These are phyloP conservation scores for Xenoacremonium recifei DNA, from an alignment of 2,329 filamentous ascomycete genomes.

Conservation along the genomic window DNA sequence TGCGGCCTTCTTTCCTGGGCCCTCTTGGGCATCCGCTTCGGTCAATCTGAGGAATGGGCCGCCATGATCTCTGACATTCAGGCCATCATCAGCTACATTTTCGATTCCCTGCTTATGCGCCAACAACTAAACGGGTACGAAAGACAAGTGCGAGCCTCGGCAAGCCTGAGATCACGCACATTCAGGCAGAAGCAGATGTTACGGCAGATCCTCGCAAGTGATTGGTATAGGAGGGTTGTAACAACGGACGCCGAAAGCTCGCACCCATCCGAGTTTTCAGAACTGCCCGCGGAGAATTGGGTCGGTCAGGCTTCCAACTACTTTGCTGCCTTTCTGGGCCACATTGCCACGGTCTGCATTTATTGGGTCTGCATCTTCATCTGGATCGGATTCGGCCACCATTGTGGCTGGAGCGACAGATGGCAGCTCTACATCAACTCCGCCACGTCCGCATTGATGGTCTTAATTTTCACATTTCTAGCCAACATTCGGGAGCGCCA, in stretches of 20 bases:
- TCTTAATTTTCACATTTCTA: constrained; percentile 41
- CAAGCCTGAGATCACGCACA: constrained; percentile 30
- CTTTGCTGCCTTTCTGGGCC: constrained; percentile 26
- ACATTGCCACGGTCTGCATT: constrained; percentile 27
- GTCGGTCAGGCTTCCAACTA: constrained; percentile 25
- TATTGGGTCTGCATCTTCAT: constrained; percentile 35
- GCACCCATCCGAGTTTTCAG: constrained; percentile 16
- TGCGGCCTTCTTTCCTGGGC: constrained; percentile 29
- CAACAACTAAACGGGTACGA: constrained; percentile 35
- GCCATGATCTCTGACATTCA: constrained; percentile 34
- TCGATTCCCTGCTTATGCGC: constrained; percentile 36
- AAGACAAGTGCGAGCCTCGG: constrained; percentile 23
- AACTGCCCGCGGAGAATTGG: constrained; percentile 25
- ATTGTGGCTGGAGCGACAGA: constrained; percentile 28
- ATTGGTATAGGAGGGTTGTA: constrained; percentile 18
- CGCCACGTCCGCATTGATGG: constrained; percentile 35
- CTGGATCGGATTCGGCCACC: constrained; percentile 32
- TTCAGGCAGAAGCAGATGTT: constrained; percentile 30
- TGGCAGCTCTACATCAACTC: constrained; percentile 45
- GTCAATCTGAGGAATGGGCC: constrained; percentile 33
- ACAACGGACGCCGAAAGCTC: constrained; percentile 16
- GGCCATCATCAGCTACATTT: constrained; percentile 36
- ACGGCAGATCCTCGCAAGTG: constrained; percentile 15
- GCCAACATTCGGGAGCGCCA: constrained; percentile 38
- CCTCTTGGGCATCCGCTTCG: constrained; percentile 28